phyloP scores from a whole-genome alignment of 805 yeast species.

The Wickerhamomyces sydowiorum region DNA sequence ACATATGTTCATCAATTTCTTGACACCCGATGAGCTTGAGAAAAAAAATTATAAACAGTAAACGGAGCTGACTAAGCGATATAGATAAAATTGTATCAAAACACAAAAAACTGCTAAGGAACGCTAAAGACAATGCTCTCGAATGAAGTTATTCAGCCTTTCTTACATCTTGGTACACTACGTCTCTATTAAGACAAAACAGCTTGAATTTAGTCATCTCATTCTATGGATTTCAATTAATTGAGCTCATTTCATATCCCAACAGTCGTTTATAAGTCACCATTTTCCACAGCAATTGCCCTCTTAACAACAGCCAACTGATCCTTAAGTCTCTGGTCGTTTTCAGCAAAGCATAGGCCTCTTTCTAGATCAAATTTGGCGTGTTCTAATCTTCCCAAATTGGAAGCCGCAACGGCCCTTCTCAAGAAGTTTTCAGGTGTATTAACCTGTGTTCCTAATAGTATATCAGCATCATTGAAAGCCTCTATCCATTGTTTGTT shows the following conservation, averaged over 20 bases:
- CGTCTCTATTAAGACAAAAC: too few species aligned
- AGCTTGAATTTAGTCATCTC: too few species aligned
- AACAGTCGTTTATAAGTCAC: constrained; percentile 31
- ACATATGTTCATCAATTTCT: not conserved
- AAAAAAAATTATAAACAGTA: not conserved
- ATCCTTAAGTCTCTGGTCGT: constrained; percentile 41
- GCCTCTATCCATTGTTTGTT: constrained; percentile 52
- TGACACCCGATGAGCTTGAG: not conserved
- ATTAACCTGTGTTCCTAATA: constrained; percentile 21
- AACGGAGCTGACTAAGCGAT: not conserved
- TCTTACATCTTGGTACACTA: too few species aligned
- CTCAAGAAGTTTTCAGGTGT: constrained; percentile 69
- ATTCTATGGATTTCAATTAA: too few species aligned
- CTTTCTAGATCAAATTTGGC: constrained; percentile 68
- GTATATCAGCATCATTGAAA: constrained; percentile 56
- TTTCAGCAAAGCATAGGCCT: constrained; percentile 60
- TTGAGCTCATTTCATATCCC: too few species aligned
- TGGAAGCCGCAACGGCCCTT: constrained; percentile 57
- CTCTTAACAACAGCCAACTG: constrained; percentile 43
- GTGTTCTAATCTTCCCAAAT: constrained; percentile 55
- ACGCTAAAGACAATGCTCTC: too few species aligned
- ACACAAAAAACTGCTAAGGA: too few species aligned
- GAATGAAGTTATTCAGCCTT: too few species aligned
- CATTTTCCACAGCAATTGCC: constrained; percentile 51
- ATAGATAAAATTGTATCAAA: too few species aligned